phyloP scores from a whole-genome alignment of 2,329 filamentous ascomycete species.

The Triangularia verruculosa region DNA sequence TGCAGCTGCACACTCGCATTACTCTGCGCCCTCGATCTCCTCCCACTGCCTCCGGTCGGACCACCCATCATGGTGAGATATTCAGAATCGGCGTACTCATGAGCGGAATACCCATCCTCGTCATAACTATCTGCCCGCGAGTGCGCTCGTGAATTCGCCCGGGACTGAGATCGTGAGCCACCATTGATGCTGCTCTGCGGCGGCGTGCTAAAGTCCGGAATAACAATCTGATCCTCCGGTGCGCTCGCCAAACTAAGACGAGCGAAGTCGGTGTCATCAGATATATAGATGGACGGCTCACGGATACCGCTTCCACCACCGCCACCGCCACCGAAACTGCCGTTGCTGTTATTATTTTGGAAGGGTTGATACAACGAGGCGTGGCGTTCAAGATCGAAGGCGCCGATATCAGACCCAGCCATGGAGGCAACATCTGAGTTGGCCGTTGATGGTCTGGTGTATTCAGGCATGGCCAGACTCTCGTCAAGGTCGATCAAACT shows the following conservation, averaged over 20 bases:
- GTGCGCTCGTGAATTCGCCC: conserved; percentile 15
- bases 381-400: conserved; percentile 63
- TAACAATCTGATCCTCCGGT: conserved; percentile 23
- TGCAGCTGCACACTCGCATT: conserved; percentile 15
- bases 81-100: conserved; percentile 30
- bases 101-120: conserved; percentile 28
- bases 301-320: conserved; percentile 30
- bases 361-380: conserved; percentile 49
- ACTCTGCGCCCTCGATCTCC: conserved; percentile 5
- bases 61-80: conserved; percentile 23
- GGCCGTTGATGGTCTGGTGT: conserved; percentile 55
- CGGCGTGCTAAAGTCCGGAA: conserved; percentile 32
- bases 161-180: not conserved
- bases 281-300: conserved; percentile 60
- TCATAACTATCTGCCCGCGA: conserved; percentile 31
- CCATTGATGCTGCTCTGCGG: conserved; percentile 18
- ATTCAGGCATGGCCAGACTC: conserved; percentile 43
- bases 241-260: conserved; percentile 29
- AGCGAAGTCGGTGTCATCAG: conserved; percentile 54
- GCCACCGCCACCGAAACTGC: not conserved
- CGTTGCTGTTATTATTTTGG: conserved; percentile 17
- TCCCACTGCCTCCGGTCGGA: conserved; percentile 13
- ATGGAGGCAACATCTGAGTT: conserved; percentile 58
- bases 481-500: conserved; percentile 39
- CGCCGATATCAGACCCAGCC: conserved; percentile 53